Percentiles rank a stretch among this genome's conserved stretches.
Conservation (phyloP, 2,329 filamentous ascomycete species). For the Pseudopithomyces chartarum region DNA sequence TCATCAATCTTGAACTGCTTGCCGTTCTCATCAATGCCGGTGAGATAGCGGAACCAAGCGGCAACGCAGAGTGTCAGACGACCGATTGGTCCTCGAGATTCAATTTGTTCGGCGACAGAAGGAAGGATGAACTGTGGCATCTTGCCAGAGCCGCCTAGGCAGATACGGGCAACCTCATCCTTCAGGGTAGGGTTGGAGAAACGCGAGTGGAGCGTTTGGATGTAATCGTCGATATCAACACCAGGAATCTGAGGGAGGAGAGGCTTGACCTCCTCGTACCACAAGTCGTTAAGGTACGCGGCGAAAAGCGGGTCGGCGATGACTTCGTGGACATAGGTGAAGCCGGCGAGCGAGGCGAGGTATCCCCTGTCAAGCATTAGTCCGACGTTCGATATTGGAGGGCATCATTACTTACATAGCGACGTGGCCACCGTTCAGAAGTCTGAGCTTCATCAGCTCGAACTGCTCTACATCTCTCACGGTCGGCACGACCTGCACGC, state of each 20-base stretch:
- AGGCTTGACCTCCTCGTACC: slow-evolving; percentile 36
- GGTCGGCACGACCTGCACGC: slow-evolving; percentile 34
- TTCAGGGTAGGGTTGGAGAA: slow-evolving; percentile 36
- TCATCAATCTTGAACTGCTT: slow-evolving; percentile 28
- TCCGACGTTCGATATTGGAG: not conserved
- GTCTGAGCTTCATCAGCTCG: slow-evolving; percentile 34
- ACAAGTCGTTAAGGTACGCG: slow-evolving; percentile 35
- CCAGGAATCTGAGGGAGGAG: slow-evolving; percentile 33
- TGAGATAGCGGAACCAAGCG: slow-evolving; percentile 36
- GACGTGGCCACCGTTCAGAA: slow-evolving; percentile 33
- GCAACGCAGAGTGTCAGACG: slow-evolving; percentile 31
- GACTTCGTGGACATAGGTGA: slow-evolving; percentile 35
- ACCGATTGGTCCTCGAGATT: slow-evolving; percentile 26
- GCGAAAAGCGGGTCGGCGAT: slow-evolving; percentile 28
- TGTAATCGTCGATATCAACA: slow-evolving; percentile 33
- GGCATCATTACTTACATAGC: slow-evolving; percentile 17
- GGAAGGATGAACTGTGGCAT: slow-evolving; percentile 38
- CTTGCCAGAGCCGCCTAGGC: slow-evolving; percentile 36
- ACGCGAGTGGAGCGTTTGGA: slow-evolving; percentile 28
- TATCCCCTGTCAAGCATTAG: slow-evolving; percentile 17
- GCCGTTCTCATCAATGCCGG: slow-evolving; percentile 29
- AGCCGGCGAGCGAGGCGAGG: slow-evolving; percentile 30
- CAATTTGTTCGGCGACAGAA: slow-evolving; percentile 34
- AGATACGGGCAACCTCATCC: slow-evolving; percentile 35
- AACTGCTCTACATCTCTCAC: slow-evolving; percentile 34